Base-by-base conservation (phyloP, 768 basidiomycete genomes). In the Rubroboletus pulcherrimus region DNA sequence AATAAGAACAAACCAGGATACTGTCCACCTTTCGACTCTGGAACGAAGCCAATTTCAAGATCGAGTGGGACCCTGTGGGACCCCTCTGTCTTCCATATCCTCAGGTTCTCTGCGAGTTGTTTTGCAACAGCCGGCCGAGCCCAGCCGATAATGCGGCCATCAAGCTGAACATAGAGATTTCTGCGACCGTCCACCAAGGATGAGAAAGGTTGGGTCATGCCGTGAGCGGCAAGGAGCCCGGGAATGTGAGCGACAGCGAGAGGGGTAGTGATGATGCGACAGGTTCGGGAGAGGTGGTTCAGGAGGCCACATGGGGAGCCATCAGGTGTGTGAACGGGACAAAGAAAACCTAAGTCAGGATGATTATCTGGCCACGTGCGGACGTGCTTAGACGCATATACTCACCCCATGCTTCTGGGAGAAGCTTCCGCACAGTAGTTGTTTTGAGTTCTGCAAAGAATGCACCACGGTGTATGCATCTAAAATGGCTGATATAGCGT, bases 401-500 rank as follows among this genome's bases (percentile, higher is more conserved):
- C 78, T 60, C 67, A 93, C 93, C 97, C 97, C 97, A 99, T 34
- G 96, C 91, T 74, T 99, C 97, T 24, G 97, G 97, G 17, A 98
- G 77, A 49, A 99, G 77, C 72, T 98, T 98, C 59, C 97, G 87
- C 53, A 99, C 97, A 21, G 93, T 87, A 0, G 97, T 99, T 1
- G 97, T 99, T 77, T 98, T 98, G 51, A 98, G 83, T 71, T 98
- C 94, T 7, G 95, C 91, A 69, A 99, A 99, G 83, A 99, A 99
- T 37, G 97, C 94, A 71, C 97, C 97, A 74, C 97, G 91, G 74
- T 99, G 97, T 31, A 99, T 93, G 71, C 91, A 97, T 54, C 97
- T 82, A 38, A 99, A 99, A 75, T 99, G 97, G 67, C 90, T 91
- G 72, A 99, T 93, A 72, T 98, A 99, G 37, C 97, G 93, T 63